Evolutionary conservation across 2,329 filamentous ascomycete species (phyloP).

Genomic region (Penicillium sp.): DNA sequence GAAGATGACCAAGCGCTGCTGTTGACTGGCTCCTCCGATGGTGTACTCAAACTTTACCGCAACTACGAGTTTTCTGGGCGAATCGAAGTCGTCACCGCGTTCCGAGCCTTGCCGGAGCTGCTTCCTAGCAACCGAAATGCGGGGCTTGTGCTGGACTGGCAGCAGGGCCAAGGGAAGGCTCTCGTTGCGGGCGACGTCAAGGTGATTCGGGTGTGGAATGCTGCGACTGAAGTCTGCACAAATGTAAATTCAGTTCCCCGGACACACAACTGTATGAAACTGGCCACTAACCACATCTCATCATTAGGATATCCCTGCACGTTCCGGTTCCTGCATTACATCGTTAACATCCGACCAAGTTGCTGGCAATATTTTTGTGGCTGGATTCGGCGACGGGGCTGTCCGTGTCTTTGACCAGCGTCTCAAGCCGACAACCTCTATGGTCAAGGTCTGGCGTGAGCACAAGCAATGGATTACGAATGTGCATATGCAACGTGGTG

Average conservation of each 20-base stretch:
- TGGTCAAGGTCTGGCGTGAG: slow-evolving; percentile 97
- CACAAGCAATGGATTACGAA: slow-evolving; percentile 95
- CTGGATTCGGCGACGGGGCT: slow-evolving; percentile 93
- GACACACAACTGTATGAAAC: neutral
- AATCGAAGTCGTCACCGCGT: slow-evolving; percentile 85
- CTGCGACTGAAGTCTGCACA: slow-evolving; percentile 87
- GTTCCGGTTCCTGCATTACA: slow-evolving; percentile 93
- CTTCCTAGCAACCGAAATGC: slow-evolving; percentile 93
- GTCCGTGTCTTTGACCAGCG: slow-evolving; percentile 93
- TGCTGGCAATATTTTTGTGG: slow-evolving; percentile 93
- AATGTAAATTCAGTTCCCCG: slow-evolving; percentile 54
- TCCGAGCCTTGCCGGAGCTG: slow-evolving; percentile 90
- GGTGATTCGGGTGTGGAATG: slow-evolving; percentile 95
- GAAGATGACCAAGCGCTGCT: slow-evolving; percentile 95
- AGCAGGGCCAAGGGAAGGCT: slow-evolving; percentile 92
- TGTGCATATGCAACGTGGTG: slow-evolving; percentile 95
- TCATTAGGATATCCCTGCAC: slow-evolving; percentile 79
- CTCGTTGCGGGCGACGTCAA: slow-evolving; percentile 96
- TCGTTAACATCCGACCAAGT: slow-evolving; percentile 97
- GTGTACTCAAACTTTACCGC: slow-evolving; percentile 89
- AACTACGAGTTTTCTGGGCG: slow-evolving; percentile 80
- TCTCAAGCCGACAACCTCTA: slow-evolving; percentile 79
- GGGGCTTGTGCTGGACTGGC: slow-evolving; percentile 97
- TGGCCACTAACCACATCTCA: slow-evolving; percentile 4
- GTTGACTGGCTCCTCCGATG: slow-evolving; percentile 94